Conservation (phyloP, 768 basidiomycete genomes). For the Trichaptum fuscoviolaceum region DNA sequence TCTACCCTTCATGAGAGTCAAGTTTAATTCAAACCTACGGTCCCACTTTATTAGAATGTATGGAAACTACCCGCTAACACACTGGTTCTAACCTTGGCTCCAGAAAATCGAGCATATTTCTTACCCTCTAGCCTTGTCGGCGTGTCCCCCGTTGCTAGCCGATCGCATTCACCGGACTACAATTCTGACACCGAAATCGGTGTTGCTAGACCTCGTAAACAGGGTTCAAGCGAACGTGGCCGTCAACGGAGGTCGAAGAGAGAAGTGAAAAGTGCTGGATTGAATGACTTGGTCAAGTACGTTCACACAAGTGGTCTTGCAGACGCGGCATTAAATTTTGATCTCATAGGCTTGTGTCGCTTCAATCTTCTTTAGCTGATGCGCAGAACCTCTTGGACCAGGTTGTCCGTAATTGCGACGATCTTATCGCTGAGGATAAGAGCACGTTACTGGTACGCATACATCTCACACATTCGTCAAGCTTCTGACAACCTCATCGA, state of each 20-base stretch:
- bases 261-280: slow-evolving; percentile 44
- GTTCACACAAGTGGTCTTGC: slow-evolving; percentile 19
- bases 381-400: slow-evolving; percentile 30
- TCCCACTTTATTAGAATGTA: background rate
- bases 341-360: slow-evolving; percentile 32
- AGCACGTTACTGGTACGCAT: slow-evolving; percentile 19
- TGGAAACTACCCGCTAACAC: slow-evolving; percentile 61
- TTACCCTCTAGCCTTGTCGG: slow-evolving; percentile 34
- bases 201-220: slow-evolving; percentile 33
- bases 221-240: slow-evolving; percentile 4
- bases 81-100: slow-evolving; percentile 59
- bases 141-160: slow-evolving; percentile 25
- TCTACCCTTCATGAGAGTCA: slow-evolving; percentile 9
- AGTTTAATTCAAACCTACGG: background rate
- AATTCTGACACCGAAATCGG: slow-evolving; percentile 68
- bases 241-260: slow-evolving; percentile 16
- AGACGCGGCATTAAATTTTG: slow-evolving; percentile 9
- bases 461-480: background rate
- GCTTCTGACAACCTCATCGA: slow-evolving; percentile 7
- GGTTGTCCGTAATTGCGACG: slow-evolving; percentile 28
- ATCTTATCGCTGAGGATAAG: slow-evolving; percentile 21
- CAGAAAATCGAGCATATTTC: slow-evolving; percentile 56
- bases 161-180: slow-evolving; percentile 63
- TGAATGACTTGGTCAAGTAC: slow-evolving; percentile 71
- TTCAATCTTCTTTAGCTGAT: slow-evolving; percentile 36